Evolutionary conservation across 495 filamentous ascomycete species (phyloP).

Genomic region (Rusavskia elegans): DNA sequence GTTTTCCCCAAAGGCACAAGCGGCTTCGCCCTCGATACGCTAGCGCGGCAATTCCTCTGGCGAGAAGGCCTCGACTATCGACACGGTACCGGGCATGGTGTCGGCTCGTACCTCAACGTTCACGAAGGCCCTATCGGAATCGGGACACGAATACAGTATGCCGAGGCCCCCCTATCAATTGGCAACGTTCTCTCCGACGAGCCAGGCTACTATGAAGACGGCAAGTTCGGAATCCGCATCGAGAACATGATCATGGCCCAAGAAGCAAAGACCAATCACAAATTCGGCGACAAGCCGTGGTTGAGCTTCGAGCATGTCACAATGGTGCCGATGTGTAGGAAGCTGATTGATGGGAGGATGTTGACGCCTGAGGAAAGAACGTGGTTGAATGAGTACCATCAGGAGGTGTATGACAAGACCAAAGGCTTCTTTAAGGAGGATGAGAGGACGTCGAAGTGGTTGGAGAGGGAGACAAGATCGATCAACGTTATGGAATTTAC

Average conservation of each 20-base stretch:
- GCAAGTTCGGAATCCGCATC: constrained; percentile 92
- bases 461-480: constrained; percentile 59
- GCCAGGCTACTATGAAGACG: constrained; percentile 97
- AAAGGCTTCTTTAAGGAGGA: constrained; percentile 58
- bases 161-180: constrained; percentile 74
- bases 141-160: constrained; percentile 78
- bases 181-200: constrained; percentile 92
- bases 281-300: constrained; percentile 86
- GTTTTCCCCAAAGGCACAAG: constrained; percentile 91
- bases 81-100: constrained; percentile 92
- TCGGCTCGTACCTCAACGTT: constrained; percentile 87
- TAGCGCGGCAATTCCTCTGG: constrained; percentile 91
- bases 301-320: constrained; percentile 94
- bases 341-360: constrained; percentile 62
- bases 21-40: constrained; percentile 76
- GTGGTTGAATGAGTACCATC: constrained; percentile 81
- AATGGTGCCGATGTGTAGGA: constrained; percentile 86
- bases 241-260: constrained; percentile 86
- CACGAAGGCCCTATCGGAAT: constrained; percentile 97
- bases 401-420: constrained; percentile 69
- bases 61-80: constrained; percentile 83
- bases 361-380: constrained; percentile 61
- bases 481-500: neutral
- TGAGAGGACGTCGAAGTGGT: constrained; percentile 52
- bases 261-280: constrained; percentile 70